Base-by-base conservation (phyloP, 2,329 filamentous ascomycete genomes). In the Ceratocystis albifundus region DNA sequence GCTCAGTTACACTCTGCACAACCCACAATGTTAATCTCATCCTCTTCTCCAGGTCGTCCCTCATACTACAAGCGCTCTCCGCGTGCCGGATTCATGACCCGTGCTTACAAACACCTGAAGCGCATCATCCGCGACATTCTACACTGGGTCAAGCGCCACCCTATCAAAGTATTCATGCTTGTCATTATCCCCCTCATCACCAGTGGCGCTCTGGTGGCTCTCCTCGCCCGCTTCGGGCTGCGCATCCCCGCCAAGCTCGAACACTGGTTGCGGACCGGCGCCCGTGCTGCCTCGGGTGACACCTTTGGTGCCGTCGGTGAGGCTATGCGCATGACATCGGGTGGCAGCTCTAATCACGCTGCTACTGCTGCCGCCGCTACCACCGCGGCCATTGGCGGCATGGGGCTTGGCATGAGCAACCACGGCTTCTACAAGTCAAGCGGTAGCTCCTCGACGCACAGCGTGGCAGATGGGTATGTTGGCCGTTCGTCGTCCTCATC, bases 181-280 rank as follows among this genome's bases (percentile, higher is more conserved):
- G 87, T 96, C 69, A 82, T 96, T 72, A 85, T 96, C 82, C 93
- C 93, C 8, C 81, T 97, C 67, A 79, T 96, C 72, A 91, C 88
- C 1, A 90, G 90, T 64, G 93, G 93, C 41, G 88, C 89, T 32
- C 77, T 96, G 70, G 86, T 86, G 7, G 89, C 88, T 61, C 79
- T 96, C 57, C 82, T 96, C 59, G 83, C 84, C 46, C 85, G 86
- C 73, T 88, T 96, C 75, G 92, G 92, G 25, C 79, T 97, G 68
- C 82, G 87, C 69, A 75, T 96, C 69, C 92, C 92, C 0, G 79
- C 80, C 4, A 76, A 79, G 12, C 73, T 91, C 68, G 80, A 85
- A 76, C 78, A 79, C 72, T 78, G 84, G 79, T 74, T 86, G 44
- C 82, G 82, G 69, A 70, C 81, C 67, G 82, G 82, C 55, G 78